These are phyloP conservation scores for Carpinus viminea DNA, from an alignment of 306 rosid genomes.

Conservation along the genomic window DNA sequence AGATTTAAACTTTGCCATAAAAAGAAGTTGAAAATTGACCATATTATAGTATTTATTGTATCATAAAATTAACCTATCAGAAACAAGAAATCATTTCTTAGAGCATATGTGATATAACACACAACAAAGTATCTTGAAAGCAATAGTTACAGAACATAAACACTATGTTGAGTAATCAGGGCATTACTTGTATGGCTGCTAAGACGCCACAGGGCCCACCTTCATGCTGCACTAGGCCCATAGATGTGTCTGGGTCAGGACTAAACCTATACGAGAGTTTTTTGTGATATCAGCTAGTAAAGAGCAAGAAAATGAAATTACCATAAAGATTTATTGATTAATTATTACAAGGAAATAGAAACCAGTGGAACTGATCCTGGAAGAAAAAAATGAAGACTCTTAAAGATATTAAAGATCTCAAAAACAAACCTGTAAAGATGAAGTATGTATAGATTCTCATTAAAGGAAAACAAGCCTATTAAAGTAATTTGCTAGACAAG, in stretches of 20 bases:
- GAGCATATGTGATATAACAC: neutral
- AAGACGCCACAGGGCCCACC: slow-evolving; percentile 99
- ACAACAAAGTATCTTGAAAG: slow-evolving; percentile 9
- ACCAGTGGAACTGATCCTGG: neutral
- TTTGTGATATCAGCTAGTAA: slow-evolving; percentile 37
- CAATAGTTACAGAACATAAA: slow-evolving; percentile 14
- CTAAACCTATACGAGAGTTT: slow-evolving; percentile 43
- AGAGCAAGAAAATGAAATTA: slow-evolving; percentile 28
- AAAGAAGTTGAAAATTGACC: neutral
- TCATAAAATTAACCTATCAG: neutral
- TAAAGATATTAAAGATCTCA: neutral
- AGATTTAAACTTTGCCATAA: neutral
- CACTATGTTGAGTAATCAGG: slow-evolving; percentile 35
- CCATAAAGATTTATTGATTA: slow-evolving; percentile 6
- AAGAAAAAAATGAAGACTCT: neutral
- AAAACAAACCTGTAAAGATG: neutral
- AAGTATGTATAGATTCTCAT: neutral
- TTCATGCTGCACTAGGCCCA: slow-evolving; percentile 99
- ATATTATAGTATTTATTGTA: neutral
- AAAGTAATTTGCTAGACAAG: neutral
- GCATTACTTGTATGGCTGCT: slow-evolving; percentile 92
- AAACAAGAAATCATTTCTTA: neutral
- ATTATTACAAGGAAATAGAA: neutral
- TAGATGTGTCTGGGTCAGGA: slow-evolving; percentile 81
- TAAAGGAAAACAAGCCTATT: neutral